Evolutionary conservation across 208 protist species (phyloP).

Genomic region (Trypanosoma vivax): DNA sequence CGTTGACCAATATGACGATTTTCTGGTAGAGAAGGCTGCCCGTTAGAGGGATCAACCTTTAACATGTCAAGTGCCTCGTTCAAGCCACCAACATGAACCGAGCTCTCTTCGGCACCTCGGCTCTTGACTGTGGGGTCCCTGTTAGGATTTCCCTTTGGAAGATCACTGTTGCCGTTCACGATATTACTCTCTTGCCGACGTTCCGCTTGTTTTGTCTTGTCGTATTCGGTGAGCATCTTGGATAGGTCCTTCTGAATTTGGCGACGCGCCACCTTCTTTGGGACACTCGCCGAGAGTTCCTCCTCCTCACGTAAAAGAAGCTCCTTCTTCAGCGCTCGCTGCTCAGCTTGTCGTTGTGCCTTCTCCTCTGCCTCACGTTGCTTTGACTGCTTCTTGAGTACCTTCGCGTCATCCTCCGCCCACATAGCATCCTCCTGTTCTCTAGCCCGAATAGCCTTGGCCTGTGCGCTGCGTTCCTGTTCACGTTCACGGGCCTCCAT

Average conservation of each 20-base stretch:
- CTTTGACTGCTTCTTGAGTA: conserved; percentile 47
- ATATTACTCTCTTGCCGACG: conserved; percentile 16
- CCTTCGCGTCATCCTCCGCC: conserved; percentile 54
- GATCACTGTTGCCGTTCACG: conserved; percentile 2
- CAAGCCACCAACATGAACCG: conserved; percentile 38
- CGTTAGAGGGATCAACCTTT: conserved; percentile 10
- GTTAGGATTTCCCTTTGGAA: conserved; percentile 53
- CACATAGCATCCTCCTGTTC: conserved; percentile 70
- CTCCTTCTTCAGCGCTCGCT: conserved; percentile 60
- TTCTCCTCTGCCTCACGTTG: conserved; percentile 64
- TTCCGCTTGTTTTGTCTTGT: conserved; percentile 47
- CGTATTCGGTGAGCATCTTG: conserved; percentile 82
- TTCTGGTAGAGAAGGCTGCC: conserved; percentile 23
- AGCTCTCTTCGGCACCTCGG: conserved; percentile 15
- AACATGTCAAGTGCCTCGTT: conserved; percentile 40
- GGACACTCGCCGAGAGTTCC: conserved; percentile 51
- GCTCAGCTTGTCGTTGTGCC: conserved; percentile 33
- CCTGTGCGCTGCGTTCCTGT: conserved; percentile 35
- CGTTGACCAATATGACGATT: conserved; percentile 82
- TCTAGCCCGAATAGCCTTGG: conserved; percentile 24
- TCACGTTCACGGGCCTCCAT: conserved; percentile 70
- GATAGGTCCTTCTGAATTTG: conserved; percentile 80
- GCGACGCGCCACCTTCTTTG: conserved; percentile 65
- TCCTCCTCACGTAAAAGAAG: conserved; percentile 65
- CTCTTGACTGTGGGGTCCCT: conserved; percentile 16